A percentile compares a stretch with the other conserved stretches of the same genome.
These are phyloP conservation scores for Penicillium diatomitis DNA, from an alignment of 495 filamentous ascomycete species.

Conservation along the genomic window DNA sequence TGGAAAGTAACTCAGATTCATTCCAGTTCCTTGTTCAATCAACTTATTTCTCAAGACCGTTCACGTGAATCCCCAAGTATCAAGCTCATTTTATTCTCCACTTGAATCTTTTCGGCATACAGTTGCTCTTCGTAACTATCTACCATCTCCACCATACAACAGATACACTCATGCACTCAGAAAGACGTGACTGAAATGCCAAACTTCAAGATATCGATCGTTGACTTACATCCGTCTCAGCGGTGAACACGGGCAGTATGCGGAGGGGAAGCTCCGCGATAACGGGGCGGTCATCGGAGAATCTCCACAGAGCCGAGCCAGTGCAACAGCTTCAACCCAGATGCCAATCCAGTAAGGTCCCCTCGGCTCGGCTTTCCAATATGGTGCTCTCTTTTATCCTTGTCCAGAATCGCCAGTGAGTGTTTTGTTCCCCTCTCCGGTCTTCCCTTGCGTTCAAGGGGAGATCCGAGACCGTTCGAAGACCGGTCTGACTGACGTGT, in stretches of 20 bases:
- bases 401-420: conserved; percentile 92
- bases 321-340: conserved; percentile 1
- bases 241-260: conserved; percentile 30
- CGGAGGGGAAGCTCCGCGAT: conserved; percentile 19
- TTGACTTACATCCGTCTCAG: conserved; percentile 1
- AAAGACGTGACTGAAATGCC: neutral
- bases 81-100: no score
- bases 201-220: neutral
- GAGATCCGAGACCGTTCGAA: neutral
- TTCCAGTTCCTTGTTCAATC: no score
- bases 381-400: conserved; percentile 94
- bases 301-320: conserved; percentile 3
- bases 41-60: no score
- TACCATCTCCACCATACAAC: no score
- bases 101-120: no score
- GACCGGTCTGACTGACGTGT: conserved; percentile 8
- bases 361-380: conserved; percentile 8
- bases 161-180: neutral
- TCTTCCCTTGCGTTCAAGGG: no score
- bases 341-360: conserved; percentile 16
- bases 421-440: conserved; percentile 1
- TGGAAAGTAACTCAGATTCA: no score
- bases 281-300: conserved; percentile 18
- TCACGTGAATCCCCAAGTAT: neutral
- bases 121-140: no score